phyloP scores from a whole-genome alignment of 169 alveolate genomes.

The Plasmodium adleri region DNA sequence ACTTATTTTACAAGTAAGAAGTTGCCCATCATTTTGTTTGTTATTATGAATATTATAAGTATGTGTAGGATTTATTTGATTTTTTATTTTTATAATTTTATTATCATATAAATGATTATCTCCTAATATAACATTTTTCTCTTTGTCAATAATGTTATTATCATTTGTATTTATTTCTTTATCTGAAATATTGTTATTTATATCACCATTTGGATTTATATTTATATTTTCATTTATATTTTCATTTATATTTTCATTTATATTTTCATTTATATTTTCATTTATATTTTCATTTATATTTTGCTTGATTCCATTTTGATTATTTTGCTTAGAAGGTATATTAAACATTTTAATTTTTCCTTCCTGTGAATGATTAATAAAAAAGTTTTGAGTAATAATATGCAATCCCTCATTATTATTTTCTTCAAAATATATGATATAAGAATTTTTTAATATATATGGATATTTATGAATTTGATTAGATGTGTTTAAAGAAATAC shows the following conservation, averaged over 20 bases:
- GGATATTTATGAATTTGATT: slow-evolving; percentile 36
- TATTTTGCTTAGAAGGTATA: neutral
- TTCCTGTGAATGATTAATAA: slow-evolving; percentile 9
- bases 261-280: neutral
- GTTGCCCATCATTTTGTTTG: no score
- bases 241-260: neutral
- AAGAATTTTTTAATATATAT: slow-evolving; percentile 49
- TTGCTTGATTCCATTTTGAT: neutral
- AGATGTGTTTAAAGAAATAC: slow-evolving; percentile 19
- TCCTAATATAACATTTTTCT: no score
- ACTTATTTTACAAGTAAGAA: no score
- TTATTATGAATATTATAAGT: no score
- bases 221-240: neutral
- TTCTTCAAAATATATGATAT: slow-evolving; percentile 61
- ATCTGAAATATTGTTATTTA: no score
- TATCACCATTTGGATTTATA: no score
- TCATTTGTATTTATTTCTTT: no score
- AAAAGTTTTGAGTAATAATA: slow-evolving; percentile 36
- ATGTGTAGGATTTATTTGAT: no score
- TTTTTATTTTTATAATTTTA: no score
- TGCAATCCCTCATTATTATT: slow-evolving; percentile 61
- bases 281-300: neutral
- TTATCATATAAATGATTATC: no score
- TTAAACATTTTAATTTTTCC: neutral
- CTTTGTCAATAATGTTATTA: no score